phyloP scores from a whole-genome alignment of 2,329 filamentous ascomycete genomes.

The Knufia fluminis region DNA sequence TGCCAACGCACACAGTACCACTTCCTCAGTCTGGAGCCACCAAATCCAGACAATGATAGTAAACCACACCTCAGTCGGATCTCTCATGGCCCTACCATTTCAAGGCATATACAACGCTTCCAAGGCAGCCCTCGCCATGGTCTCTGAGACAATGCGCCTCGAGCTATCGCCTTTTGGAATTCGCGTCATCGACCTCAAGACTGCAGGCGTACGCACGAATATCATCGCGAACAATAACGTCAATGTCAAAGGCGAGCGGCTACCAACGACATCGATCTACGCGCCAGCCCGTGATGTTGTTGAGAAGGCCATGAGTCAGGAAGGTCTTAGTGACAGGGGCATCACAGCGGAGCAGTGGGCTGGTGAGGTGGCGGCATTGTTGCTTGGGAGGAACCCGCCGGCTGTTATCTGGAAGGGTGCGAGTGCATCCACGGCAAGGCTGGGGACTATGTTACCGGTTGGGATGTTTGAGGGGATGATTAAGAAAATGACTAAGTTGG shows the following conservation, averaged over 20 bases:
- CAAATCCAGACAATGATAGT: conserved; percentile 28
- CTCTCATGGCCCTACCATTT: conserved; percentile 26
- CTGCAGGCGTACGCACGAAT: conserved; percentile 20
- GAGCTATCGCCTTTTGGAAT: conserved; percentile 28
- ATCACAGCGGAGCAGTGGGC: conserved; percentile 36
- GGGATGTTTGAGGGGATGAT: too few relatives aligned
- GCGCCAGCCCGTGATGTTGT: conserved; percentile 7
- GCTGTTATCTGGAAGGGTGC: conserved; percentile 14
- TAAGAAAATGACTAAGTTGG: too few relatives aligned
- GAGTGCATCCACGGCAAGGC: background rate
- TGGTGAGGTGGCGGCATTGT: conserved; percentile 43
- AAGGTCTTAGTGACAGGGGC: conserved; percentile 11
- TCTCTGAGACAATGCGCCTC: conserved; percentile 26
- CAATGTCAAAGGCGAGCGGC: too few relatives aligned
- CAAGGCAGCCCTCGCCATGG: conserved; percentile 26
- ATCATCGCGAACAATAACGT: conserved; percentile 11
- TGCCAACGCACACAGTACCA: background rate
- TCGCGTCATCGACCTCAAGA: conserved; percentile 26
- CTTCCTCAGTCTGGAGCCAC: background rate
- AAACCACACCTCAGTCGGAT: conserved; percentile 31
- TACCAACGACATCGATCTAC: conserved; percentile 1
- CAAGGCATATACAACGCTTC: conserved; percentile 28
- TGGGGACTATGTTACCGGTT: too few relatives aligned
- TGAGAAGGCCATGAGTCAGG: conserved; percentile 11
- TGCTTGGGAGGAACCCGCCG: conserved; percentile 39